Evolutionary conservation across 2,329 filamentous ascomycete species (phyloP), one percentile per base, ranked within the genome.

Genomic region (Hymenoscyphus fraxineus): DNA sequence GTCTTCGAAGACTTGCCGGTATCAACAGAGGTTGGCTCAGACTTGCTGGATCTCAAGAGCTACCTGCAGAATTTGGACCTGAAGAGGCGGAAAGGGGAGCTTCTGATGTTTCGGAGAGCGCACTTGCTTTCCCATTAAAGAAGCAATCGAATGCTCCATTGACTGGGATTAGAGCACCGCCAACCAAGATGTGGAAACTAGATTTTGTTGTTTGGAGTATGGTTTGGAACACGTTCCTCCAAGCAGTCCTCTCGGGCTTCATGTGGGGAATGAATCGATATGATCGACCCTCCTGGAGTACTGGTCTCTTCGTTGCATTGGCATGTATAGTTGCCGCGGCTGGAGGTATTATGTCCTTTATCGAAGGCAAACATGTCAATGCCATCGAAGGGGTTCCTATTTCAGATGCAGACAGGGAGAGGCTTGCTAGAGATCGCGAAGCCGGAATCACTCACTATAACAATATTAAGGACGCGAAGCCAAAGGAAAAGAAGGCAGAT

Each of bases 191-290:
- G 12, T 94, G 91, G 90, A 93, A 91, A 76, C 79, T 96, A 73
- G 91, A 95, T 69, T 86, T 89, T 64, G 86, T 94, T 40, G 81
- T 96, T 41, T 93, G 89, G 88, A 82, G 88, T 70, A 93, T 92
- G 77, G 83, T 92, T 2, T 82, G 81, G 79, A 96, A 96, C 73
- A 95, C 92, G 0, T 83, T 93, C 62, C 82, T 95, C 56, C 93
- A 96, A 76, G 82, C 82, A 47, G 82, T 86, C 19, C 81, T 96
- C 1, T 89, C 87, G 9, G 88, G 84, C 2, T 90, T 92, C 78
- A 96, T 96, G 92, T 96, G 91, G 90, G 87, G 85, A 1, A 80
- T 90, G 77, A 90, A 91, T 73, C 81, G 90, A 27, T 88, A 87
- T 72, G 78, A 89, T 27, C 81, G 92, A n/a, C 91, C 92, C 0